These are phyloP conservation scores for Citeromyces hawaiiensis DNA, from an alignment of 1,139 yeast genomes.

Conservation along the genomic window DNA sequence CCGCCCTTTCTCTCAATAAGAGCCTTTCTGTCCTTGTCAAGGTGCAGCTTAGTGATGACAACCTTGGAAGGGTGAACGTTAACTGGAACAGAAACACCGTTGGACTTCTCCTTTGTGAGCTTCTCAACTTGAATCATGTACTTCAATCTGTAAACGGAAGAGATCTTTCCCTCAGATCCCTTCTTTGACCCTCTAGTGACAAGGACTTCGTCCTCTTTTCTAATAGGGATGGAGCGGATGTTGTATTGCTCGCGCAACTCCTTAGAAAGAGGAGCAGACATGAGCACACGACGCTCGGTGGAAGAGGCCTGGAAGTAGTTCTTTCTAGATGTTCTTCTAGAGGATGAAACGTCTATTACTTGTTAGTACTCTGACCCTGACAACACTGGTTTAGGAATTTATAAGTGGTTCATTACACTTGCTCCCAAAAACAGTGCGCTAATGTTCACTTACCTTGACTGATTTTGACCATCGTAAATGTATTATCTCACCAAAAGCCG, in stretches of 20 bases:
- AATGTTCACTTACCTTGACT: not conserved
- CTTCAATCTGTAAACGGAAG: conserved; percentile 98
- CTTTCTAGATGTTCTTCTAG: conserved; percentile 99
- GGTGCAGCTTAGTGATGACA: conserved; percentile 95
- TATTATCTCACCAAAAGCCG: not conserved
- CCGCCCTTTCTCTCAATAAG: conserved; percentile 93
- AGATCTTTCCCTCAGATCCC: conserved; percentile 98
- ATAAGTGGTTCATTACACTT: not conserved
- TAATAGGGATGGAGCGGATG: conserved; percentile 92
- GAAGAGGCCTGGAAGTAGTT: conserved; percentile 99
- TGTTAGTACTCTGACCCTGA: not conserved
- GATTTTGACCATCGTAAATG: not conserved
- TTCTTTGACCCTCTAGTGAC: conserved; percentile 98
- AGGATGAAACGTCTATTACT: conserved; percentile 82
- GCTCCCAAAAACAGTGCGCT: not conserved
- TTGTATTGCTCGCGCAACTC: conserved; percentile 98
- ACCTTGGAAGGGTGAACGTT: conserved; percentile 98
- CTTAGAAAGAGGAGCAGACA: conserved; percentile 99
- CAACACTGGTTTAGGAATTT: not conserved
- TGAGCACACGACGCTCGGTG: conserved; percentile 84
- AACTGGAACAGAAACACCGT: conserved; percentile 96
- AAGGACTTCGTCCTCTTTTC: conserved; percentile 93
- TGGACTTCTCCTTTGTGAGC: conserved; percentile 94
- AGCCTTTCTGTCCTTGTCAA: conserved; percentile 98
- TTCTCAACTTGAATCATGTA: conserved; percentile 95